These are phyloP conservation scores for Fusarium pininemorale DNA, from an alignment of 2,329 filamentous ascomycete species.

Conservation along the genomic window DNA sequence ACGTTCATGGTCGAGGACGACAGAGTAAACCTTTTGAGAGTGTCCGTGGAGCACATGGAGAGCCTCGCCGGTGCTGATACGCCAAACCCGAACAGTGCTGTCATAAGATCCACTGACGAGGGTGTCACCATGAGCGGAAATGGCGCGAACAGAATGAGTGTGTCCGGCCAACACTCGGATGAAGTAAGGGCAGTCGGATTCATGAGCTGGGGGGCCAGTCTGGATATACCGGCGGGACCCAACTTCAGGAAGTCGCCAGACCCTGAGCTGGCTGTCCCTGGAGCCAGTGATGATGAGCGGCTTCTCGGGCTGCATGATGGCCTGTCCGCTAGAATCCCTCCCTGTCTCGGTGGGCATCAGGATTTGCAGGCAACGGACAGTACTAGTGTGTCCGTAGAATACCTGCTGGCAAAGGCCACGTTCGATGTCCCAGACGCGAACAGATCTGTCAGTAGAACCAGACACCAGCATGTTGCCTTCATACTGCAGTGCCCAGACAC, in stretches of 20 bases:
- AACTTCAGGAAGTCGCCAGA: constrained; percentile 90
- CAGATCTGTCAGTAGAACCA: constrained; percentile 93
- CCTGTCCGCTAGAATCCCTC: constrained; percentile 73
- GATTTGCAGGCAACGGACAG: constrained; percentile 94
- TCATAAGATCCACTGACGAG: constrained; percentile 98
- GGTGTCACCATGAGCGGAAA: constrained; percentile 92
- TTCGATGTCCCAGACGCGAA: constrained; percentile 99
- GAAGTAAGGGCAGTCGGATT: constrained; percentile 91
- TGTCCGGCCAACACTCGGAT: constrained; percentile 88
- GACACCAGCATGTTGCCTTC: constrained; percentile 95
- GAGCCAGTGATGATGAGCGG: constrained; percentile 98
- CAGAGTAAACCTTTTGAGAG: constrained; percentile 93
- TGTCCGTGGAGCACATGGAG: constrained; percentile 87
- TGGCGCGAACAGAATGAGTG: constrained; percentile 92
- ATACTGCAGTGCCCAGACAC: constrained; percentile 97
- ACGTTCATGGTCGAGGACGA: constrained; percentile 89
- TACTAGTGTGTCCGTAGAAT: constrained; percentile 97
- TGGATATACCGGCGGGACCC: constrained; percentile 82
- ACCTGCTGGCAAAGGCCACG: constrained; percentile 91
- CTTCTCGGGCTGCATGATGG: constrained; percentile 91
- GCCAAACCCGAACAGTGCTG: constrained; percentile 94
- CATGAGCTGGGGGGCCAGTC: constrained; percentile 75
- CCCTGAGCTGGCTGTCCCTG: constrained; percentile 89
- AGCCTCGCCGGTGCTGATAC: constrained; percentile 92
- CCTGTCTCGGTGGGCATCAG: constrained; percentile 85